Base-by-base conservation (phyloP, 2,329 filamentous ascomycete species). In the Microdochium bolleyi region DNA sequence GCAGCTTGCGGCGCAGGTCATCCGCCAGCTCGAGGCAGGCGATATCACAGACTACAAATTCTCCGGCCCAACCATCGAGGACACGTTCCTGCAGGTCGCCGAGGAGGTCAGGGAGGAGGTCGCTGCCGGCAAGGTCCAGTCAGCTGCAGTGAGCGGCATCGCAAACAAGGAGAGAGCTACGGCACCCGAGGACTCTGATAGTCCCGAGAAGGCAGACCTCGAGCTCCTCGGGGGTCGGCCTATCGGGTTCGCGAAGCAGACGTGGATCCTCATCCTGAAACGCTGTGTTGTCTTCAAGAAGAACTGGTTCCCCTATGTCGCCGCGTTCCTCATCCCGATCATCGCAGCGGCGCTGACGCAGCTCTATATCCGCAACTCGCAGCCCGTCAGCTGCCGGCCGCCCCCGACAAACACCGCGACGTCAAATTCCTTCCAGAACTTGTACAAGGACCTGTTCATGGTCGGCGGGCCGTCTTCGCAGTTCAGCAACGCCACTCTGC, bases 51-150 rank as follows among this genome's bases (percentile, higher is more conserved):
- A 95, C 54, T 96, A 95, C 65, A 85, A 91, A 54, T 88, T 96
- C 58, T 88, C 87, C 16, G 90, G 90, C 0, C 92, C 92, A 0
- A 95, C 89, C 0, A 91, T 96, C 41, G 92, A 96, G 65, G 91
- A 96, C 59, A 91, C 96, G 0, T 96, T 96, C 67, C 72, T 96
- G 24, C 85, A 89, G 58, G 77, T 96, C 38, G 89, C 91, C 0
- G 88, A 92, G 62, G 91, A 96, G 65, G 79, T 90, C 54, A 78
- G 76, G 53, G 77, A 76, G 5, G 80, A 86, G 57, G 48, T 53
- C 4, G 51, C 55, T 21, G 53, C 51, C 16, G 50, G 54, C 10
- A 55, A 51, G 27, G 63, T 63, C 34, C 64, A 64, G 54, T 56
- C 60, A 27, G 51, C 37, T 1, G 55, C n/a, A 54, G 50, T 16